Evolutionary conservation across 2,329 filamentous ascomycete species (phyloP), one percentile per base, ranked within the genome.

Genomic region (Colletotrichum liaoningense): DNA sequence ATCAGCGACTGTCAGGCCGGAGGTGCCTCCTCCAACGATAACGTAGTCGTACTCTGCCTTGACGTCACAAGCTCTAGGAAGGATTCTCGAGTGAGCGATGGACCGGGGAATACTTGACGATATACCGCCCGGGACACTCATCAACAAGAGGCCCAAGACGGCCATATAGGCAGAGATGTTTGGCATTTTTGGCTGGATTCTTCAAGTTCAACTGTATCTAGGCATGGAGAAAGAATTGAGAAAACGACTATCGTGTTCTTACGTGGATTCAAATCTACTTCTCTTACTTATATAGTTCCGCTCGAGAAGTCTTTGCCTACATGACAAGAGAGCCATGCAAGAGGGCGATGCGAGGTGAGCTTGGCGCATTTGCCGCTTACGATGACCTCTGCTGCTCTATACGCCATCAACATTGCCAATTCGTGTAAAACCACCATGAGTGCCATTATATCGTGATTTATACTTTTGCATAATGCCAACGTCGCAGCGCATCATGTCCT

Each of bases 1-100:
- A 35, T 77, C 74, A 8, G 75, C 76, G 8, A 76, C 69, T 7
- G 73, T 77, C 8, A 77, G 42, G 3, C 75, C 75, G 4, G 74
- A 71, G 0, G 73, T 76, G 9, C 77, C 75, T 28, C 73, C 74
- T 5, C 78, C 77, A 46, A 79, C 69, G 19, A 79, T 72, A 24
- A 79, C 67, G 42, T 79, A 76, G 69, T 76, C 74, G 33, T 76
- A 75, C 52, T 76, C 74, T 12, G 74, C 69, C 8, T 59, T 72
- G 3, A 75, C 67, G 1, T 62, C 65, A 19, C 26, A 35, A 9
- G 55, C 70, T 14, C 14, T 67, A 1, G 58, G n/a, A 0, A 73
- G 55, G 1, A 73, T 49, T 14, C 56, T 69, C 24, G 70, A 42
- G 55, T 65, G 70, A 5, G 68, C 54, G 55, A 57, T 63, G 46